A percentile compares a stretch with the other conserved stretches of the same genome.
These are phyloP conservation scores for Yamadazyma pseudoaaseri DNA, from an alignment of 1,139 yeast genomes.

Conservation along the genomic window DNA sequence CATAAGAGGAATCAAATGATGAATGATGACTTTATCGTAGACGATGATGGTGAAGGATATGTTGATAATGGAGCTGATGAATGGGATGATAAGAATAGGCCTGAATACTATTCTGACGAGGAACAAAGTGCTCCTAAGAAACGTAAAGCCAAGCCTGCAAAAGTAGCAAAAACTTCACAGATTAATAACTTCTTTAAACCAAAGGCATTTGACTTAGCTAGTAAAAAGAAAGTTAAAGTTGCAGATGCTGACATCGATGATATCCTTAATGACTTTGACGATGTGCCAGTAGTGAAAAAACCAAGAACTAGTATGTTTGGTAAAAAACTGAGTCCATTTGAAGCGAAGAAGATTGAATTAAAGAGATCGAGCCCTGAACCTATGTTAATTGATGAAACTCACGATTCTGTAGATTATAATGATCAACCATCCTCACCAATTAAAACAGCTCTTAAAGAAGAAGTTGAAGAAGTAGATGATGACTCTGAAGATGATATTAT, in stretches of 20 bases:
- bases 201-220: conserved; percentile 16
- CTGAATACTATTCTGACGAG: conserved; percentile 54
- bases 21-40: conserved; percentile 91
- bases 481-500: conserved; percentile 58
- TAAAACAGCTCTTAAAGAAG: conserved; percentile 12
- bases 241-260: conserved; percentile 44
- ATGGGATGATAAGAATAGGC: conserved; percentile 63
- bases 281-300: conserved; percentile 9
- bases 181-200: conserved; percentile 58
- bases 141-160: conserved; percentile 37
- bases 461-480: conserved; percentile 11
- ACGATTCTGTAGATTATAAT: conserved; percentile 11
- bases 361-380: not conserved
- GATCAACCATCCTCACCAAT: conserved; percentile 35
- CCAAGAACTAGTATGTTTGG: conserved; percentile 11
- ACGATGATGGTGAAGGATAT: conserved; percentile 87
- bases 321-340: conserved; percentile 1
- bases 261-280: conserved; percentile 41
- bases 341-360: not conserved
- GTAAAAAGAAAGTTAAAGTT: conserved; percentile 18
- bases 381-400: not conserved
- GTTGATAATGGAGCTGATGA: conserved; percentile 91
- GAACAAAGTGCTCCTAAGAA: conserved; percentile 36
- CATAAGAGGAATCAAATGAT: conserved; percentile 78
- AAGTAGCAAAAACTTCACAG: conserved; percentile 48